Evolutionary conservation across 2,329 filamentous ascomycete genomes (phyloP).

Genomic region (Mycogone perniciosa): DNA sequence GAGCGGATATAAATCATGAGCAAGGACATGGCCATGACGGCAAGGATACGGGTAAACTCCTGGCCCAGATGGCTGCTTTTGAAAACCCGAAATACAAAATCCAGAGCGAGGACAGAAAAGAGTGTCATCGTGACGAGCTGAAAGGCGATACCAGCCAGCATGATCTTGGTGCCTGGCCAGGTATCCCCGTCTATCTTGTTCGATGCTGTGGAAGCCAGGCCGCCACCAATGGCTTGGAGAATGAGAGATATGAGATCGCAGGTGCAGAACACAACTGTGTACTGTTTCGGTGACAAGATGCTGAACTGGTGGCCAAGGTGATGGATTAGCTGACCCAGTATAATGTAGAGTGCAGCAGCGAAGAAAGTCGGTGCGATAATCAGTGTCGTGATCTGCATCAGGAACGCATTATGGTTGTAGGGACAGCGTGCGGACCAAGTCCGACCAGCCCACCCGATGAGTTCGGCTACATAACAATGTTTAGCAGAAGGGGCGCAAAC

Average conservation of each 20-base stretch:
- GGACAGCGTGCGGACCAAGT: conserved; percentile 43
- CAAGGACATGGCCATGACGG: conserved; percentile 36
- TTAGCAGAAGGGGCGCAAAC: neutral
- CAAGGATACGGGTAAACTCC: no score
- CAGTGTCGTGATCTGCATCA: conserved; percentile 44
- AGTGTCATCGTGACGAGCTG: conserved; percentile 1
- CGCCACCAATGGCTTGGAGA: conserved; percentile 2
- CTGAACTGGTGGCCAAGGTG: conserved; percentile 30
- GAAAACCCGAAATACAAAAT: conserved; percentile 23
- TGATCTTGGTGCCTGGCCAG: neutral
- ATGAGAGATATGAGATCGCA: conserved; percentile 5
- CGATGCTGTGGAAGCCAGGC: conserved; percentile 1
- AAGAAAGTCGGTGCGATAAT: conserved; percentile 43
- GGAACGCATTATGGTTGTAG: conserved; percentile 41
- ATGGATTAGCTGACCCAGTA: conserved; percentile 41
- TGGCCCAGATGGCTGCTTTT: conserved; percentile 18
- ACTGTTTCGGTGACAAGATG: neutral
- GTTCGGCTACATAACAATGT: conserved; percentile 29
- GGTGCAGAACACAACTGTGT: conserved; percentile 25
- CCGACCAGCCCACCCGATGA: conserved; percentile 43
- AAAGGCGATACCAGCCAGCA: conserved; percentile 1
- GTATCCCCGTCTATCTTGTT: neutral
- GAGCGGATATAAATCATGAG: conserved; percentile 40
- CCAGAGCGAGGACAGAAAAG: conserved; percentile 2
- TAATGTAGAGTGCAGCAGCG: conserved; percentile 44